Percentiles rank a stretch among this genome's conserved stretches.
Evolutionary conservation across 2,329 filamentous ascomycete species (phyloP).

Genomic region (Xylariaceae sp.): DNA sequence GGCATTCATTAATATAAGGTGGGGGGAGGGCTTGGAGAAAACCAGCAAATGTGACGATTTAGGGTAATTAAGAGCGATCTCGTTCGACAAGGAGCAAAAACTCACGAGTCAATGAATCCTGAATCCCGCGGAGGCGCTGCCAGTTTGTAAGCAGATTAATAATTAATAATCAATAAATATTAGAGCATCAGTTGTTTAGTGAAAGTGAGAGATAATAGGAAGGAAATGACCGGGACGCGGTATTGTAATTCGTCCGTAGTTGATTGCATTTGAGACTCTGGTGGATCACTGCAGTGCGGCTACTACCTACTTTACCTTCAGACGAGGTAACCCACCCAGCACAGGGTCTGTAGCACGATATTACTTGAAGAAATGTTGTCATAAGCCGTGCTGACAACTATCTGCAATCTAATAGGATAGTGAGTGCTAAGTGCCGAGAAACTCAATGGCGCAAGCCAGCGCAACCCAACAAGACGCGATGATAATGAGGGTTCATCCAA

Average conservation of each 20-base stretch:
- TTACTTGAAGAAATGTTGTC: slow-evolving; percentile 14
- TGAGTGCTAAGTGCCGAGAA: background rate
- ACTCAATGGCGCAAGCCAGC: background rate
- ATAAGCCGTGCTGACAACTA: background rate
- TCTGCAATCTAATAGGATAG: background rate
- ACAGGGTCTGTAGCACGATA: too few species aligned
- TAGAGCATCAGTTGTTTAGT: slow-evolving; percentile 24
- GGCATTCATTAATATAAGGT: slow-evolving; percentile 14
- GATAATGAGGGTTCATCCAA: slow-evolving; percentile 14
- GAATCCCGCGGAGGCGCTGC: slow-evolving; percentile 10
- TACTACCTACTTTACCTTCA: too few species aligned
- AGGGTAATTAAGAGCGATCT: slow-evolving; percentile 11
- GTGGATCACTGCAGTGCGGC: background rate
- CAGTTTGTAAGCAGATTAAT: slow-evolving; percentile 26
- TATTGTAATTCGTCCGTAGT: background rate
- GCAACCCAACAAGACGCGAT: slow-evolving; percentile 2
- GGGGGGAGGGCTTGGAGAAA: slow-evolving; percentile 25
- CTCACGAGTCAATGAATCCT: slow-evolving; percentile 16
- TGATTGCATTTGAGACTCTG: background rate
- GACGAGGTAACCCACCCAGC: background rate
- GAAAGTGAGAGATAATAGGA: background rate
- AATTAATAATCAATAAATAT: slow-evolving; percentile 27
- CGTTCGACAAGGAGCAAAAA: background rate
- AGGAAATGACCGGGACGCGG: background rate
- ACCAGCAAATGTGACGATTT: background rate